Conservation (phyloP, 1,139 yeast species). For the Yamadazyma blattariae region DNA sequence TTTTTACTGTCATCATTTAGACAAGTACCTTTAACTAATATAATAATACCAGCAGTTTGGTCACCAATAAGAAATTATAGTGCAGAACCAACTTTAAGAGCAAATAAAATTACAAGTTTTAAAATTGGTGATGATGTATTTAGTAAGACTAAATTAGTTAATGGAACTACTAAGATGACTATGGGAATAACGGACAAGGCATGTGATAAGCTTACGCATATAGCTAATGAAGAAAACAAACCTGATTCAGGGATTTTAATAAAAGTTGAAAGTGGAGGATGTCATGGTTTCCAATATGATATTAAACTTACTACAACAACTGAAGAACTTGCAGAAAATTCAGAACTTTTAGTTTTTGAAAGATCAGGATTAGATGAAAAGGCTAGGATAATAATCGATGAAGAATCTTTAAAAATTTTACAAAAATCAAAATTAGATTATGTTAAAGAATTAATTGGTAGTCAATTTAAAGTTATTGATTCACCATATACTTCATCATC, state of each 20-base stretch:
- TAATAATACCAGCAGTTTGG: too few relatives aligned
- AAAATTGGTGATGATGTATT: slow-evolving; percentile 11
- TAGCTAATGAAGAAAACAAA: slow-evolving; percentile 57
- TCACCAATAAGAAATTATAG: too few relatives aligned
- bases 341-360: slow-evolving; percentile 53
- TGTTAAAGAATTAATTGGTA: slow-evolving; percentile 90
- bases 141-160: slow-evolving; percentile 15
- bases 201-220: slow-evolving; percentile 48
- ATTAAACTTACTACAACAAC: slow-evolving; percentile 56
- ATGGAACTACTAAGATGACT: slow-evolving; percentile 34
- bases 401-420: slow-evolving; percentile 73
- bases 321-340: slow-evolving; percentile 34
- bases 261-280: slow-evolving; percentile 95
- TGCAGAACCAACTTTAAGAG: background rate
- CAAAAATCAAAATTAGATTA: slow-evolving; percentile 88
- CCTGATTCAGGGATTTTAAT: slow-evolving; percentile 66
- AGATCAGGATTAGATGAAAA: slow-evolving; percentile 42
- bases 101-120: background rate
- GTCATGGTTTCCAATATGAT: slow-evolving; percentile 95
- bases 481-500: slow-evolving; percentile 88
- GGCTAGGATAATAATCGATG: slow-evolving; percentile 75
- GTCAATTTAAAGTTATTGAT: slow-evolving; percentile 86
- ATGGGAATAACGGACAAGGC: slow-evolving; percentile 44
- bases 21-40: too few relatives aligned
- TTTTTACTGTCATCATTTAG: too few relatives aligned